These are phyloP conservation scores for Rhizopogon roseolus DNA, from an alignment of 768 basidiomycete species.

Conservation along the genomic window DNA sequence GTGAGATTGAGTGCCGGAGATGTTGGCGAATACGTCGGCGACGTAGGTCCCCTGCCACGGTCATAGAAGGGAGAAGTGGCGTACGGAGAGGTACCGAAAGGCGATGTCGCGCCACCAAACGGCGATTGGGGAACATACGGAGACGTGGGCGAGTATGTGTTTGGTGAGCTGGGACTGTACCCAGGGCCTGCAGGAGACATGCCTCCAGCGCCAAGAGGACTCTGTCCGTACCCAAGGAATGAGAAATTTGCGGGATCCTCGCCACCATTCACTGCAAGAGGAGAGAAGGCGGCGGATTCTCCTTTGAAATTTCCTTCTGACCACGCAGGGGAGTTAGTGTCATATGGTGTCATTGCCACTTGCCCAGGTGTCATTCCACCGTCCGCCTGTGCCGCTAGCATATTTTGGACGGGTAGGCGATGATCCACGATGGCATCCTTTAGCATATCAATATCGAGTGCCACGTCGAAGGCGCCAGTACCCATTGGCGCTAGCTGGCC, in stretches of 20 bases:
- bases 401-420: constrained; percentile 79
- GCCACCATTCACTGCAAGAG: constrained; percentile 79
- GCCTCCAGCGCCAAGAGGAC: constrained; percentile 75
- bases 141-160: constrained; percentile 83
- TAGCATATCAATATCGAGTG: constrained; percentile 95
- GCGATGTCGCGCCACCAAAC: constrained; percentile 77
- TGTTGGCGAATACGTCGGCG: constrained; percentile 85
- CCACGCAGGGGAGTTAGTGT: constrained; percentile 85
- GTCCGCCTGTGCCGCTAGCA: constrained; percentile 74
- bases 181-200: constrained; percentile 88
- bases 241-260: constrained; percentile 78
- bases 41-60: constrained; percentile 59
- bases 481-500: constrained; percentile 99
- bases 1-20: constrained; percentile 80
- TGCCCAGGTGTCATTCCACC: constrained; percentile 90
- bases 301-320: constrained; percentile 74
- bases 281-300: constrained; percentile 91
- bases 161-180: constrained; percentile 91
- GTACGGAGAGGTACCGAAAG: constrained; percentile 76
- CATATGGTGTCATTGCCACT: constrained; percentile 96
- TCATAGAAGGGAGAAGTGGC: constrained; percentile 84
- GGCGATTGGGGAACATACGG: constrained; percentile 87
- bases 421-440: constrained; percentile 98
- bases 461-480: constrained; percentile 93
- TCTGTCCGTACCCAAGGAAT: constrained; percentile 77